A percentile compares a stretch with the other conserved stretches of the same genome.
Evolutionary conservation across 2,329 filamentous ascomycete species (phyloP).

Genomic region (Dryadomyces sulphureus): DNA sequence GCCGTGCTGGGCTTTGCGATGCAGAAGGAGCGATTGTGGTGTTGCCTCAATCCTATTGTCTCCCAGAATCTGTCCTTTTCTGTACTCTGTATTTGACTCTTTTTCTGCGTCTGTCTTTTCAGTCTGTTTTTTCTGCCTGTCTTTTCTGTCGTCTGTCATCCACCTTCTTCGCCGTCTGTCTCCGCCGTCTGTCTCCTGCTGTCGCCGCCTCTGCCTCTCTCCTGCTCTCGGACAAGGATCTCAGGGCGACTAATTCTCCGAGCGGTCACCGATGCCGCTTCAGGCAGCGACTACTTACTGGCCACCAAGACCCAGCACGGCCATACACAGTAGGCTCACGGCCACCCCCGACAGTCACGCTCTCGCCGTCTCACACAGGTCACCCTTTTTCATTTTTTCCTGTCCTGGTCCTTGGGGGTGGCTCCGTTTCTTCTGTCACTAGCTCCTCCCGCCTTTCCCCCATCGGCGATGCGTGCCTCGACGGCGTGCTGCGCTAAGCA

Average conservation of each 20-base stretch:
- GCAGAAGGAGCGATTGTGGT: no score
- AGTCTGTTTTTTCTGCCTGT: no score
- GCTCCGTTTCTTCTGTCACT: background rate
- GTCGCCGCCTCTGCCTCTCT: background rate
- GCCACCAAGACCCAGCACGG: no score
- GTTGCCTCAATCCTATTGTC: no score
- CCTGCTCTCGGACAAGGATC: background rate
- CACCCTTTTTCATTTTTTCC: background rate
- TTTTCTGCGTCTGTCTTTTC: background rate
- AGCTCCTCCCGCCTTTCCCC: background rate
- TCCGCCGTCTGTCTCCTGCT: background rate
- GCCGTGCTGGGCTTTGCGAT: no score
- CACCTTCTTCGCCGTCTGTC: no score
- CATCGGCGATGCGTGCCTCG: slow-evolving; percentile 1
- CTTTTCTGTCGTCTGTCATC: no score
- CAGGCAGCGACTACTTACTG: no score
- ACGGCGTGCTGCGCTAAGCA: slow-evolving; percentile 1
- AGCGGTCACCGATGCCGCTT: background rate
- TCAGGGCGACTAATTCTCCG: slow-evolving; percentile 1
- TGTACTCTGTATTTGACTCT: background rate
- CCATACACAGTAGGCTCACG: no score
- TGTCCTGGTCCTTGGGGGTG: no score
- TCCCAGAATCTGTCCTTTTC: background rate
- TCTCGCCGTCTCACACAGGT: background rate
- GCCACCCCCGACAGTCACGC: no score